These are phyloP conservation scores for Paramecium octaurelia DNA, from an alignment of 73 alveolate genomes.

Conservation along the genomic window DNA sequence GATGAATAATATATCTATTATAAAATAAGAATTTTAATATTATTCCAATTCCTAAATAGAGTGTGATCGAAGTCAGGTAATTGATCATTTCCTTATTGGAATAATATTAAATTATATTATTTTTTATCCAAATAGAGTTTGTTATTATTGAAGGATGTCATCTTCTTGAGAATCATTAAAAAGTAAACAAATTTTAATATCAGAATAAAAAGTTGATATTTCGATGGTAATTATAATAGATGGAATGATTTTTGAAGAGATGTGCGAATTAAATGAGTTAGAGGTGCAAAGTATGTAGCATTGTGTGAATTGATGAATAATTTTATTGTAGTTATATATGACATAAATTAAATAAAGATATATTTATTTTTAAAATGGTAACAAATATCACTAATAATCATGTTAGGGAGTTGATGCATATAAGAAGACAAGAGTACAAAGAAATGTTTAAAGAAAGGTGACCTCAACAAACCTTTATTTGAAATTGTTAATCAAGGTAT, in stretches of 20 bases:
- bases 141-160: too few relatives aligned
- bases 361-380: slow-evolving; percentile 27
- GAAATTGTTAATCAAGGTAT: slow-evolving; percentile 53
- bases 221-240: not conserved
- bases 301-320: not conserved
- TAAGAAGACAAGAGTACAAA: slow-evolving; percentile 48
- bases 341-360: slow-evolving; percentile 11
- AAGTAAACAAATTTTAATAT: not conserved
- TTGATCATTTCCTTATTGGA: not conserved
- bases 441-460: slow-evolving; percentile 54
- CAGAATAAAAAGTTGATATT: not conserved
- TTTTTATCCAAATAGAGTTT: too few relatives aligned
- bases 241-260: not conserved
- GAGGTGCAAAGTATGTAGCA: not conserved
- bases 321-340: not conserved
- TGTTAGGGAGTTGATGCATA: slow-evolving; percentile 46
- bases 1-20: slow-evolving; percentile 31
- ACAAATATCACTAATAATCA: not conserved
- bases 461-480: slow-evolving; percentile 64
- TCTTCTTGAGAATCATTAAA: not conserved
- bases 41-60: not conserved
- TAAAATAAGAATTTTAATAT: not conserved
- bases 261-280: not conserved
- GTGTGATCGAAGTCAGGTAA: not conserved
- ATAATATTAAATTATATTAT: too few relatives aligned